Evolutionary conservation across 2,329 filamentous ascomycete genomes (phyloP), one percentile per base, ranked within the genome.

Genomic region (Alternaria sp.): DNA sequence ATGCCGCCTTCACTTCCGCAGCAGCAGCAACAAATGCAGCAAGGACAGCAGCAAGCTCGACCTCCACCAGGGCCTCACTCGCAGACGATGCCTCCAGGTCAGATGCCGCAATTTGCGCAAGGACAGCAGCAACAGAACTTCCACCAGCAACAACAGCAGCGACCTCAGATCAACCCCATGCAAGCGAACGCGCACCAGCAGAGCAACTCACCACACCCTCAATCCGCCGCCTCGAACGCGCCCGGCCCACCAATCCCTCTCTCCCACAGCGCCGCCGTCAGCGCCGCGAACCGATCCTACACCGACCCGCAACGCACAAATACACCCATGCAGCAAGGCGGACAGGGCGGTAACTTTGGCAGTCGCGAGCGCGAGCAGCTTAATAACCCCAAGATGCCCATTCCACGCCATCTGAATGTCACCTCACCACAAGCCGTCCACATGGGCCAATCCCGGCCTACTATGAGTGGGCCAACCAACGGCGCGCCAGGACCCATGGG

Each of bases 401-500:
- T 97, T 54, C 90, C 93, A 3, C 97, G 96, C 80, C 89, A 87
- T 43, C 86, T 98, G 51, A 90, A 91, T 49, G 88, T 90, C 7
- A 86, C 89, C 56, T 85, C 90, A 46, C 92, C 93, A 5, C 86
- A 89, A 64, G 90, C 93, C 2, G 93, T 97, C 21, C 80, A 86
- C 11, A 90, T 95, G 89, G 88, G 81, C 68, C 88, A 82, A 76
- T 87, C 82, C 11, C 90, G 96, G 8, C 96, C 96, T n/a, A 97
- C 95, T 0, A 87, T 96, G 74, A 91, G 91, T 54, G 93, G 93
- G 21, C 86, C 89, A 17, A 90, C 88, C 56, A 92, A 91, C 66
- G 89, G 89, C 7, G 87, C 91, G 1, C 91, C 91, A 57, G 93
- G 93, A 57, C 90, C 96, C 54, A 92, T 97, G 86, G 90, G 90